Base-by-base conservation (phyloP, 805 yeast genomes). In the Pichia nakasei region DNA sequence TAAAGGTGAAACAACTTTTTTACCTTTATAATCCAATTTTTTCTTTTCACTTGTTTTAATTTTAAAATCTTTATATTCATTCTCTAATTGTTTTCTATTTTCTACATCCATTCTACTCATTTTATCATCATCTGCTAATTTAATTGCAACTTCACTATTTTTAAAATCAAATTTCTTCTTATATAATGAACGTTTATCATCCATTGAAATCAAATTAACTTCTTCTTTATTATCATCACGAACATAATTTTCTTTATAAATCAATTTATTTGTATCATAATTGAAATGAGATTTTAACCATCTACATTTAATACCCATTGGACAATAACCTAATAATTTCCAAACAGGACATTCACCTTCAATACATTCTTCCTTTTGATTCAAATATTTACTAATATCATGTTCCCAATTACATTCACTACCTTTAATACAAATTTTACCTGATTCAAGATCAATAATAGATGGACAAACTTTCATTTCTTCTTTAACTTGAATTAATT, bases 1-100 rank as follows among this genome's bases (percentile, higher is more conserved):
- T 49, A 93, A 72, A 2, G 99, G 99, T 2, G 97, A 86, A 8
- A 93, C 81, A 47, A 93, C 87, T 63, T 88, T 88, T 51, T 91
- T 91, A 38, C 77, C 69, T 31, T 68, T 66, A 42, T 85, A 72
- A 57, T 88, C 68, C 39, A 93, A 58, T 45, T 65, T 72, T 61
- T 82, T 85, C 76, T 93, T 93, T 61, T 93, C 97, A n/a, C 73
- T 67, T 0, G 86, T 72, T 54, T 76, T 78, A 63, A 82, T 78
- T 18, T 88, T 82, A 1, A 95, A 74, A 58, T 91, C 97, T 43
- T 76, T 67, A 57, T 79, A 91, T n/a, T 68, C 65, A 17, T 73
- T 66, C 34, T 64, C 65, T 43, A 66, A 65, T 26, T 60, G 66
- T 43, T 68, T 63, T 24, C 52, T 48, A 17, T 48, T 49, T 27